phyloP scores from a whole-genome alignment of 345 rosid species.

The Syzygium aromaticum region DNA sequence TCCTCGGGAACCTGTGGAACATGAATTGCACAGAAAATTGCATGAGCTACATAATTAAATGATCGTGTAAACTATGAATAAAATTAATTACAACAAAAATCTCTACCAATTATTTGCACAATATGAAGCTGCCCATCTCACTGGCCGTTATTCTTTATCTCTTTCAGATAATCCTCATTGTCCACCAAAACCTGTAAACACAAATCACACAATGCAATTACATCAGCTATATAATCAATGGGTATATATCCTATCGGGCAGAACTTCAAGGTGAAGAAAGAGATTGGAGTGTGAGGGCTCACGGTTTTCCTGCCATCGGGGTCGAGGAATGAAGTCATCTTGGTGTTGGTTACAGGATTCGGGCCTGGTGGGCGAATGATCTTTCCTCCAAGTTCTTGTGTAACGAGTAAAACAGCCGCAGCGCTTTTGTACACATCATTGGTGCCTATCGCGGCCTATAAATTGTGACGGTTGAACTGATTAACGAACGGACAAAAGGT shows the following conservation, averaged over 20 bases:
- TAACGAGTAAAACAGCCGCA: conserved; percentile 19
- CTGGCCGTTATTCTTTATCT: conserved; percentile 3
- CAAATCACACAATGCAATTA: background rate
- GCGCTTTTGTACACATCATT: conserved; percentile 38
- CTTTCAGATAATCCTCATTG: conserved; percentile 32
- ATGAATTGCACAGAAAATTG: background rate
- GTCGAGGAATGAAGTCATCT: conserved; percentile 29
- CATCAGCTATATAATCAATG: background rate
- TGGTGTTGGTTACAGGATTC: conserved; percentile 22
- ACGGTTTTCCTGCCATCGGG: conserved; percentile 45
- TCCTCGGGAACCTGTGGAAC: background rate
- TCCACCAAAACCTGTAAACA: conserved; percentile 33
- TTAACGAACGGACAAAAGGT: background rate
- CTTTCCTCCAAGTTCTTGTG: conserved; percentile 32
- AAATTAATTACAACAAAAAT: background rate
- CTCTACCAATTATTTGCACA: background rate
- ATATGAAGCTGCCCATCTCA: background rate
- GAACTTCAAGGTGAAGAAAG: background rate
- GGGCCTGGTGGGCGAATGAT: conserved; percentile 34
- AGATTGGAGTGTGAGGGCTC: background rate
- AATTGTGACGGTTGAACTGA: background rate
- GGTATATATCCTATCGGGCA: background rate
- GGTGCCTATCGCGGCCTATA: conserved; percentile 26
- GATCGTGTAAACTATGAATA: background rate
- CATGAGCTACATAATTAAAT: background rate